Percentiles rank a stretch among this genome's conserved stretches.
Conservation (phyloP, 768 basidiomycete genomes). For the Phylloporus arenicola region DNA sequence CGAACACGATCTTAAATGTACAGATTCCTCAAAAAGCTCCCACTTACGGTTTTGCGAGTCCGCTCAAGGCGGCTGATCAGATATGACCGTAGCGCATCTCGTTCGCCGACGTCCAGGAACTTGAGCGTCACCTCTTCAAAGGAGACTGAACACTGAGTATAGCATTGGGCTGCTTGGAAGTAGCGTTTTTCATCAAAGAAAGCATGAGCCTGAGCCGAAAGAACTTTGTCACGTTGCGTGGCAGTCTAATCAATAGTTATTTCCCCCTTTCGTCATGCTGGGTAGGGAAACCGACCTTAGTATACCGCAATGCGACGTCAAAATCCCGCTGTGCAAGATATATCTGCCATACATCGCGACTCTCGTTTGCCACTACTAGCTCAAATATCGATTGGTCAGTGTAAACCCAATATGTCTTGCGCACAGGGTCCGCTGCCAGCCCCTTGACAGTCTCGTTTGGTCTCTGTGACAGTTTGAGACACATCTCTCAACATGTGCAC, state of each 20-base stretch:
- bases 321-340: constrained; percentile 75
- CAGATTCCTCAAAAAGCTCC: background rate
- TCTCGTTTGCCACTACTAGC: constrained; percentile 79
- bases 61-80: constrained; percentile 83
- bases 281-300: constrained; percentile 53
- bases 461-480: constrained; percentile 46
- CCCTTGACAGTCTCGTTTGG: constrained; percentile 67
- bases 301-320: constrained; percentile 72
- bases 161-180: constrained; percentile 89
- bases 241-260: constrained; percentile 53
- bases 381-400: constrained; percentile 89
- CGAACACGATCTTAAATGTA: background rate
- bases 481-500: background rate
- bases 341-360: constrained; percentile 91
- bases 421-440: constrained; percentile 77
- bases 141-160: constrained; percentile 78
- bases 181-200: constrained; percentile 77
- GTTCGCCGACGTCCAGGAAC: constrained; percentile 84
- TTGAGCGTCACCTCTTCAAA: constrained; percentile 92
- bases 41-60: constrained; percentile 72
- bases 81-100: constrained; percentile 87
- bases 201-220: constrained; percentile 76
- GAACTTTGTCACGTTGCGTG: constrained; percentile 79
- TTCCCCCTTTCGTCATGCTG: background rate
- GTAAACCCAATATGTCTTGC: constrained; percentile 91